Conservation (phyloP, 495 filamentous ascomycete genomes). For the Tuber indicum region DNA sequence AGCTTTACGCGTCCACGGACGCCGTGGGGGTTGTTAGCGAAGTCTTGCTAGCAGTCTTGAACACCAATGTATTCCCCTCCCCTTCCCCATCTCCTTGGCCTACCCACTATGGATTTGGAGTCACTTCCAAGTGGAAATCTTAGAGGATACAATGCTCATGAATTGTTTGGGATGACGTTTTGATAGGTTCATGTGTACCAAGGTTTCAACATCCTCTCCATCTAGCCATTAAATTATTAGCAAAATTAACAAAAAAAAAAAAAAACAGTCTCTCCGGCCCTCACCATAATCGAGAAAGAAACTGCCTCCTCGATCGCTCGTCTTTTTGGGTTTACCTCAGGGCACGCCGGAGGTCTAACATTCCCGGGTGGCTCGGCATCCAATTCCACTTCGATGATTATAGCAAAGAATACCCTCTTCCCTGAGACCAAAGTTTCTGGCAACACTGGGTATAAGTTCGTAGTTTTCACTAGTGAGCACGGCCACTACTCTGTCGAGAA, state of each 20-base stretch:
- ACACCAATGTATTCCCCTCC: slow-evolving; percentile 62
- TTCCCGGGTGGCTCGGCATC: slow-evolving; percentile 79
- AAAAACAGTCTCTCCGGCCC: slow-evolving; percentile 65
- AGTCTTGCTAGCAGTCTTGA: slow-evolving; percentile 70
- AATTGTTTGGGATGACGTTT: neutral
- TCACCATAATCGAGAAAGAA: slow-evolving; percentile 77
- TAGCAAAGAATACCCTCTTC: slow-evolving; percentile 80
- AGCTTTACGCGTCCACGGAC: slow-evolving; percentile 80
- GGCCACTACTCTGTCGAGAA: slow-evolving; percentile 96
- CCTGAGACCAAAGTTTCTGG: slow-evolving; percentile 68
- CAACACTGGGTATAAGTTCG: slow-evolving; percentile 57
- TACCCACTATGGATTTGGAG: neutral
- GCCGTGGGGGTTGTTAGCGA: slow-evolving; percentile 77
- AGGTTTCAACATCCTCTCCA: slow-evolving; percentile 27
- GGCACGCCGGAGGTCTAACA: slow-evolving; percentile 75
- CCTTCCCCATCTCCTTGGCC: neutral
- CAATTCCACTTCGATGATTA: slow-evolving; percentile 79
- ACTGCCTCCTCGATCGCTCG: slow-evolving; percentile 61
- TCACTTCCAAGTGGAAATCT: neutral
- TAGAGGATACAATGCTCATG: neutral
- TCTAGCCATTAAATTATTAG: neutral
- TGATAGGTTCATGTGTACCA: slow-evolving; percentile 41
- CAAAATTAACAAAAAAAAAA: slow-evolving; percentile 40
- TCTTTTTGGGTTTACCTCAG: slow-evolving; percentile 68
- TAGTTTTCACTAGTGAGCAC: slow-evolving; percentile 82